These are phyloP conservation scores for Elsinoe australis DNA, from an alignment of 2,329 filamentous ascomycete species.

Conservation along the genomic window DNA sequence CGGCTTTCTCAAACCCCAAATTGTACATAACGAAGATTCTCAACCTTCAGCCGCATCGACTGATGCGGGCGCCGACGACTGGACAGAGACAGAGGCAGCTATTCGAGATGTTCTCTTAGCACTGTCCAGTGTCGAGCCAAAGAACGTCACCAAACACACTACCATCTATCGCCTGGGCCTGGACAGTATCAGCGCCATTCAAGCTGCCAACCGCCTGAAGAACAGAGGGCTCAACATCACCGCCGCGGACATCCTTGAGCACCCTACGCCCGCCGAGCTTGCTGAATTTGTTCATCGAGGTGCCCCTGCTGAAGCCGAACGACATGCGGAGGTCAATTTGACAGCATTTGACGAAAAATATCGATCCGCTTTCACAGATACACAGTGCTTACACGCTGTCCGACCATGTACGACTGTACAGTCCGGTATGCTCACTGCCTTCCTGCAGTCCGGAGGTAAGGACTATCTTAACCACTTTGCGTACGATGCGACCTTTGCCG, in stretches of 20 bases:
- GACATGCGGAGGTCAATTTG: constrained; percentile 34
- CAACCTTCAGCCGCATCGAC: background rate
- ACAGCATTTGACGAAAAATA: constrained; percentile 43
- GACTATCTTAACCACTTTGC: constrained; percentile 70
- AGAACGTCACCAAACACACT: constrained; percentile 51
- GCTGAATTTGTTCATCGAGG: constrained; percentile 24
- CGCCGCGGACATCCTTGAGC: constrained; percentile 66
- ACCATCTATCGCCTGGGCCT: constrained; percentile 84
- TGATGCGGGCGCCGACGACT: constrained; percentile 27
- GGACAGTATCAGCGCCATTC: constrained; percentile 80
- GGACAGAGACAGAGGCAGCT: constrained; percentile 45
- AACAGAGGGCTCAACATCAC: constrained; percentile 51
- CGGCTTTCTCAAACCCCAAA: background rate
- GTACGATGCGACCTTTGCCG: constrained; percentile 41
- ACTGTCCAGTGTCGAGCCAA: constrained; percentile 47
- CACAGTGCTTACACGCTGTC: constrained; percentile 46
- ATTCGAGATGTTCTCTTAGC: constrained; percentile 52
- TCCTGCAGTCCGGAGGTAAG: constrained; percentile 55
- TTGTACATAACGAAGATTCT: background rate
- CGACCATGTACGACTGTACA: constrained; percentile 76
- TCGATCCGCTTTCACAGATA: constrained; percentile 27
- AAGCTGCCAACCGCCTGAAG: constrained; percentile 63
- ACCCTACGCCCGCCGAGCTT: constrained; percentile 31
- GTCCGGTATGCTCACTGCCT: constrained; percentile 70
- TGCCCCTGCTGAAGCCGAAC: constrained; percentile 19